These are phyloP conservation scores for Stipa capillata DNA, from an alignment of 176 grass and related monocot species.

Conservation along the genomic window DNA sequence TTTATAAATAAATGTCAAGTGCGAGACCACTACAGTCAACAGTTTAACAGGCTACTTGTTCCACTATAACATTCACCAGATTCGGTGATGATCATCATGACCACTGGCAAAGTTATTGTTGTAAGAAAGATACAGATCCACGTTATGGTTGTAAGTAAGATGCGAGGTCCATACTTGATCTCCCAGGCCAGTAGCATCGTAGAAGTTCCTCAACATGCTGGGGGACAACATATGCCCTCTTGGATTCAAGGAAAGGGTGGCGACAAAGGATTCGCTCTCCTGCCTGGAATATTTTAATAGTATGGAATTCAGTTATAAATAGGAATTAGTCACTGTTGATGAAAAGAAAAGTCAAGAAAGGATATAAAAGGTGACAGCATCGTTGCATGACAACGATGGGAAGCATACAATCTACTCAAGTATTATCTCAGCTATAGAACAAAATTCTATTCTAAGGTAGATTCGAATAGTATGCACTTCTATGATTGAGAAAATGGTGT, in stretches of 20 bases:
- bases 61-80: neutral
- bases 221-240: conserved; percentile 90
- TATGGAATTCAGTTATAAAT: conserved; percentile 15
- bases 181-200: conserved; percentile 82
- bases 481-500: conserved; percentile 4
- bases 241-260: conserved; percentile 94
- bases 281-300: conserved; percentile 42
- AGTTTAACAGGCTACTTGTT: neutral
- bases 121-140: neutral
- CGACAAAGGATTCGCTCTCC: conserved; percentile 88
- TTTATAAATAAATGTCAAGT: neutral
- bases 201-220: conserved; percentile 91
- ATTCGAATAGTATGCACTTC: neutral
- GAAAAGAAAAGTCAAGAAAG: neutral
- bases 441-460: neutral
- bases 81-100: neutral
- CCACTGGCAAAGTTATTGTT: neutral
- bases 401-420: neutral
- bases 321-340: neutral
- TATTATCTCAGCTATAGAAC: neutral
- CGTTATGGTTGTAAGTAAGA: neutral
- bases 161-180: conserved; percentile 43
- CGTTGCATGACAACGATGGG: neutral
- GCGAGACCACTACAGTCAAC: neutral
- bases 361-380: neutral